These are phyloP conservation scores for Colletotrichum liaoningense DNA, from an alignment of 2,329 filamentous ascomycete genomes.

Conservation along the genomic window DNA sequence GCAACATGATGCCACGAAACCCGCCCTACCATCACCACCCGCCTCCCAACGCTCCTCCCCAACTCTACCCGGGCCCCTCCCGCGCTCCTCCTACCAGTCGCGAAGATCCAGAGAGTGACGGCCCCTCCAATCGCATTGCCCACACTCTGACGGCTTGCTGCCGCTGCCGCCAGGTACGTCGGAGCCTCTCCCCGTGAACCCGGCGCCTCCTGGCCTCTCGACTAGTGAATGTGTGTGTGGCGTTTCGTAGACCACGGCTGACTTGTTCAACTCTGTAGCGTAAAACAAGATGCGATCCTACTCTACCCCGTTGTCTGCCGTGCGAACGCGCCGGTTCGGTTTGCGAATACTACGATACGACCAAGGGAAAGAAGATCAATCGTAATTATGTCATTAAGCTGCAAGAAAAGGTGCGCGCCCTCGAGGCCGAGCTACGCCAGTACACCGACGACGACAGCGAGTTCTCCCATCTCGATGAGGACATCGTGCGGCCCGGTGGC, in stretches of 20 bases:
- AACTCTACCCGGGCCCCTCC: slow-evolving; percentile 44
- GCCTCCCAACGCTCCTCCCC: slow-evolving; percentile 36
- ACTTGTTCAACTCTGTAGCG: slow-evolving; percentile 65
- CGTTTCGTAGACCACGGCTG: slow-evolving; percentile 6
- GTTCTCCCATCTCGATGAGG: slow-evolving; percentile 78
- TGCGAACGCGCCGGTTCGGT: slow-evolving; percentile 91
- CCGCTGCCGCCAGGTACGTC: slow-evolving; percentile 78
- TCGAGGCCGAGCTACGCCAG: slow-evolving; percentile 84
- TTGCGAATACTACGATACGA: slow-evolving; percentile 96
- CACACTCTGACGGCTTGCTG: slow-evolving; percentile 86
- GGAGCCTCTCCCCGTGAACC: slow-evolving; percentile 30
- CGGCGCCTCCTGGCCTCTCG: neutral
- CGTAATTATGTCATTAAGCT: slow-evolving; percentile 93
- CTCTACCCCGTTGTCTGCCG: slow-evolving; percentile 88
- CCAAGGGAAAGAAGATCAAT: slow-evolving; percentile 86
- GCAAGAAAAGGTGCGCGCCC: slow-evolving; percentile 83
- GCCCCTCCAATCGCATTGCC: slow-evolving; percentile 72
- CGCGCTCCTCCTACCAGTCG: slow-evolving; percentile 43
- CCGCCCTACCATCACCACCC: slow-evolving; percentile 40
- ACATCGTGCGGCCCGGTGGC: slow-evolving; percentile 87
- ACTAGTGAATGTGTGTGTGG: slow-evolving; percentile 7
- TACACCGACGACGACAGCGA: slow-evolving; percentile 82
- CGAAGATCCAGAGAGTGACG: slow-evolving; percentile 61
- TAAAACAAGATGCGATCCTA: slow-evolving; percentile 96
- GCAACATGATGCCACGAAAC: slow-evolving; percentile 38